These are phyloP conservation scores for Neltuma alba DNA, from an alignment of 306 rosid genomes.

Conservation along the genomic window DNA sequence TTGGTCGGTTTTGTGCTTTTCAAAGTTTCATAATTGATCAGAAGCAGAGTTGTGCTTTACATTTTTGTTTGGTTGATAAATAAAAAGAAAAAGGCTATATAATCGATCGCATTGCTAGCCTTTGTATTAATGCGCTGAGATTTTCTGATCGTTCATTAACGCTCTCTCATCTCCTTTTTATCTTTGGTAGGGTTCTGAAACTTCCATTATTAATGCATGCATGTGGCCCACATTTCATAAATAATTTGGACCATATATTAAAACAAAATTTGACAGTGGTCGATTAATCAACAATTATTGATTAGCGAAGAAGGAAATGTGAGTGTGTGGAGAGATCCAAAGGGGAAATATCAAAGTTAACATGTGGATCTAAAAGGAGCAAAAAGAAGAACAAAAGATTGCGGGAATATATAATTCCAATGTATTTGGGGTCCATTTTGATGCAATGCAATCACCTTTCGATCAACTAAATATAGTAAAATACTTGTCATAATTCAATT, in stretches of 20 bases:
- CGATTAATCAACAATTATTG: neutral
- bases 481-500: neutral
- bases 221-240: constrained; percentile 26
- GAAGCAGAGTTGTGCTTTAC: neutral
- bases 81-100: neutral
- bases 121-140: neutral
- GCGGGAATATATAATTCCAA: neutral
- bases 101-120: neutral
- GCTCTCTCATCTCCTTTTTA: constrained; percentile 10
- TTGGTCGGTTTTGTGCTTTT: constrained; percentile 2
- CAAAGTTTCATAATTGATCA: neutral
- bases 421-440: constrained; percentile 2
- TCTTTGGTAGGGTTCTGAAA: constrained; percentile 7
- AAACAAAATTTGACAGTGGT: constrained; percentile 2
- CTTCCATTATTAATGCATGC: constrained; percentile 10
- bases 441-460: constrained; percentile 11
- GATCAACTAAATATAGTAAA: neutral
- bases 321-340: constrained; percentile 1
- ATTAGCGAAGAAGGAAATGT: neutral
- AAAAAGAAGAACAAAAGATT: neutral
- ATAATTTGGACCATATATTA: neutral
- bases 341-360: neutral
- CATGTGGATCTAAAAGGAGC: neutral
- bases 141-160: neutral
- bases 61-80: constrained; percentile 15